phyloP scores from a whole-genome alignment of 2,329 filamentous ascomycete genomes.

The Phialophora chinensis region DNA sequence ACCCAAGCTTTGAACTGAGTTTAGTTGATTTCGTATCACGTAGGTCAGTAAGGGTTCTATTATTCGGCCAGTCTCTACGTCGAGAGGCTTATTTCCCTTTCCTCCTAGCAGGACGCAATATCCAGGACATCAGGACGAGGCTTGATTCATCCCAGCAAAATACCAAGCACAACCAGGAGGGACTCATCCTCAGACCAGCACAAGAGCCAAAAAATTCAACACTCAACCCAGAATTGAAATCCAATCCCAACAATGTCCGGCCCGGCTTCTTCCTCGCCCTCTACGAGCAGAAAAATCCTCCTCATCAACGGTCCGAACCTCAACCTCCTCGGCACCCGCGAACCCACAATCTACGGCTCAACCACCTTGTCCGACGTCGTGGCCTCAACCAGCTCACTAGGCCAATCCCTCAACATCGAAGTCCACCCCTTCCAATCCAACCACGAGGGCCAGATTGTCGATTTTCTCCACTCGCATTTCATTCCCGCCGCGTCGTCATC shows the following conservation, averaged over 20 bases:
- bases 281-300: slow-evolving; percentile 58
- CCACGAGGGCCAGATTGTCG: slow-evolving; percentile 75
- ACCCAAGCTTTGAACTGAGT: too few relatives aligned
- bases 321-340: slow-evolving; percentile 76
- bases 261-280: not conserved
- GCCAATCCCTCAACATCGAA: slow-evolving; percentile 54
- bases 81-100: not conserved
- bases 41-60: too few relatives aligned
- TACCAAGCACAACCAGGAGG: too few relatives aligned
- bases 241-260: not conserved
- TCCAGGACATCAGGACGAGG: not conserved
- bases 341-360: slow-evolving; percentile 74
- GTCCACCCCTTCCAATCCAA: slow-evolving; percentile 75
- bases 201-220: not conserved
- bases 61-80: not conserved
- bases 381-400: slow-evolving; percentile 56
- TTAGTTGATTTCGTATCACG: too few relatives aligned
- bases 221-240: not conserved
- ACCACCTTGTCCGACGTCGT: slow-evolving; percentile 71
- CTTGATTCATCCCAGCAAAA: too few relatives aligned
- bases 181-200: not conserved
- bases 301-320: slow-evolving; percentile 84
- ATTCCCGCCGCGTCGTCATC: not conserved
- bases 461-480: slow-evolving; percentile 69
- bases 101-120: not conserved